phyloP scores from a whole-genome alignment of 768 basidiomycete genomes.

The Neoboletus magnificus region DNA sequence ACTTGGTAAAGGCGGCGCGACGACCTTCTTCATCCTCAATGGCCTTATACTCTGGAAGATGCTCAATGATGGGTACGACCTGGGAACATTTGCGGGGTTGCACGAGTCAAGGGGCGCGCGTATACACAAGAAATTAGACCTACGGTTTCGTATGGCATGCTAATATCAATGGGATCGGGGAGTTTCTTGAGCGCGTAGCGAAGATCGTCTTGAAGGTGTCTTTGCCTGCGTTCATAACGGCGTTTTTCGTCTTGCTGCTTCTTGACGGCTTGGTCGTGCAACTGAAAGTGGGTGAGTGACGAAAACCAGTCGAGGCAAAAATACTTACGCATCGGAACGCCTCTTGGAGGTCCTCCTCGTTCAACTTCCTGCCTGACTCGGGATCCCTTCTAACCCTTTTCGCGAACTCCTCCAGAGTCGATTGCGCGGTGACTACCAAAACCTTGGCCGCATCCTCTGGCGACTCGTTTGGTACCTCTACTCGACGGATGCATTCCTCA shows the following conservation, averaged over 20 bases:
- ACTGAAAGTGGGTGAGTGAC: slow-evolving; percentile 39
- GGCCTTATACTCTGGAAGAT: slow-evolving; percentile 83
- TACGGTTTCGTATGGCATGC: slow-evolving; percentile 76
- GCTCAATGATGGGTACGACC: slow-evolving; percentile 72
- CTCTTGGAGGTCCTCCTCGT: slow-evolving; percentile 48
- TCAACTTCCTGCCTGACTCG: slow-evolving; percentile 49
- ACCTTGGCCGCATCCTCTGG: slow-evolving; percentile 30
- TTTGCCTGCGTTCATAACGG: slow-evolving; percentile 77
- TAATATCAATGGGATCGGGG: slow-evolving; percentile 75
- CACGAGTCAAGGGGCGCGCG: background rate
- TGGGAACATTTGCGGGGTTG: slow-evolving; percentile 26
- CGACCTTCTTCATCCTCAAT: slow-evolving; percentile 86
- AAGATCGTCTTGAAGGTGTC: slow-evolving; percentile 92
- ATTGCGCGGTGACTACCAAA: slow-evolving; percentile 49
- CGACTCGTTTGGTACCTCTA: slow-evolving; percentile 31
- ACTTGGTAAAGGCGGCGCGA: slow-evolving; percentile 81
- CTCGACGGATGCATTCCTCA: slow-evolving; percentile 54
- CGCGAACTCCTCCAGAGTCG: slow-evolving; percentile 62
- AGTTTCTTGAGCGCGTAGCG: slow-evolving; percentile 94
- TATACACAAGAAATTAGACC: slow-evolving; percentile 21
- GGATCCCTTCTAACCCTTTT: slow-evolving; percentile 53
- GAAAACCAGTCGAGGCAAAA: background rate
- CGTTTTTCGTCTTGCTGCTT: slow-evolving; percentile 84
- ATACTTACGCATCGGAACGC: slow-evolving; percentile 62
- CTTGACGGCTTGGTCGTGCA: slow-evolving; percentile 67